A percentile compares a stretch with the other conserved stretches of the same genome.
These are phyloP conservation scores for Kokia cookei DNA, from an alignment of 441 rosid genomes.

Conservation along the genomic window DNA sequence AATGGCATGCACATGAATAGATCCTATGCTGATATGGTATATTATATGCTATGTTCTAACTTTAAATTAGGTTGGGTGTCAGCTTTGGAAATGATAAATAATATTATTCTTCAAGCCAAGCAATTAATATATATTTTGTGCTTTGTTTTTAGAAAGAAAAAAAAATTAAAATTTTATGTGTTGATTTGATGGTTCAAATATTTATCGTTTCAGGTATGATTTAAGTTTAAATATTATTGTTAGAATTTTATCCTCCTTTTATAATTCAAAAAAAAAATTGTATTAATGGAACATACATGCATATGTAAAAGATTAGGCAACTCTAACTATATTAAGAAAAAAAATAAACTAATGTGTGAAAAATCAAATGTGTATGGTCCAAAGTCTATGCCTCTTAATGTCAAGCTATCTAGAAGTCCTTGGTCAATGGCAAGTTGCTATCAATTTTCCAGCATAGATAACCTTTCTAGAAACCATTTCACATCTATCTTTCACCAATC, in stretches of 20 bases:
- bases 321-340: not conserved
- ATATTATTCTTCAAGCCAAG: not conserved
- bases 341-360: not conserved
- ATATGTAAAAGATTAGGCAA: not conserved
- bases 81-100: not conserved
- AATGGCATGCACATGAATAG: not conserved
- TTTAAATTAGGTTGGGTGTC: not conserved
- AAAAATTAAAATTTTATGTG: not conserved
- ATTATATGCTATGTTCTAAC: not conserved
- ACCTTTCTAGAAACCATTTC: not conserved
- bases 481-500: too few species aligned
- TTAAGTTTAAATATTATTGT: too few species aligned
- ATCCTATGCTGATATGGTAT: not conserved
- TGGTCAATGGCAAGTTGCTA: not conserved
- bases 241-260: too few species aligned
- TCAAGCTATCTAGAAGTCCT: not conserved
- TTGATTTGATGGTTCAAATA: too few species aligned
- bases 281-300: not conserved
- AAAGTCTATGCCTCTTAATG: not conserved
- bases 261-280: not conserved
- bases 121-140: not conserved
- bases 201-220: too few species aligned
- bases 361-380: not conserved
- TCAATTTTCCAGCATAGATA: not conserved
- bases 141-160: not conserved